phyloP scores from a whole-genome alignment of 768 basidiomycete species.

The Podaxis rugospora region DNA sequence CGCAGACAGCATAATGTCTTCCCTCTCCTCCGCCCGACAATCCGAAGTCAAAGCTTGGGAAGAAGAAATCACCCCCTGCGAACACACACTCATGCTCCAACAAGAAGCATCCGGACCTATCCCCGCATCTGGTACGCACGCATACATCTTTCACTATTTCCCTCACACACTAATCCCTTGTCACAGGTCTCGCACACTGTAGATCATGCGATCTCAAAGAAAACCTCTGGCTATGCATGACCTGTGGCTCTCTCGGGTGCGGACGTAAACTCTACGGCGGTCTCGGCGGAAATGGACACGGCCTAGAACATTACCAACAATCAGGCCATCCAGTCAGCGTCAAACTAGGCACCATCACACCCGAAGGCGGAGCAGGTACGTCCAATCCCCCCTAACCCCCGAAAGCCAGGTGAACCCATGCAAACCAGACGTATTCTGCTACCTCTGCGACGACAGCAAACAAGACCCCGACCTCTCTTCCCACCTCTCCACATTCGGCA shows the following conservation, averaged over 20 bases:
- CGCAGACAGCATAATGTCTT: conserved; percentile 66
- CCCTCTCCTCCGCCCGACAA: conserved; percentile 86
- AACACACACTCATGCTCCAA: conserved; percentile 58
- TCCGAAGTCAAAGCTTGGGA: conserved; percentile 98
- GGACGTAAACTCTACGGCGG: conserved; percentile 85
- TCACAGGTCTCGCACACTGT: conserved; percentile 80
- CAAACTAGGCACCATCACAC: conserved; percentile 94
- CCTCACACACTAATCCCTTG: neutral
- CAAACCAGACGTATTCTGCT: conserved; percentile 86
- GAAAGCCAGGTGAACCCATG: neutral
- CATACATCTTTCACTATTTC: neutral
- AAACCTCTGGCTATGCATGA: conserved; percentile 94
- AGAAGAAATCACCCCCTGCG: conserved; percentile 85
- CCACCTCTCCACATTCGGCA: conserved; percentile 82
- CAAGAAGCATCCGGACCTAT: conserved; percentile 43
- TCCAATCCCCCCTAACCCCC: neutral
- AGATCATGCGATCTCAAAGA: conserved; percentile 78
- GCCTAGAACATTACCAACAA: conserved; percentile 67
- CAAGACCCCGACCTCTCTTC: conserved; percentile 67
- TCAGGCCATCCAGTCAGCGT: conserved; percentile 80
- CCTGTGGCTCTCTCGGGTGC: conserved; percentile 87
- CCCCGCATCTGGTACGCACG: conserved; percentile 44
- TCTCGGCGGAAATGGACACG: conserved; percentile 85
- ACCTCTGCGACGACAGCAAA: conserved; percentile 80
- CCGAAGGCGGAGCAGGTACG: conserved; percentile 87